phyloP scores from a whole-genome alignment of 2,329 filamentous ascomycete species.

The Aspergillus sp. region DNA sequence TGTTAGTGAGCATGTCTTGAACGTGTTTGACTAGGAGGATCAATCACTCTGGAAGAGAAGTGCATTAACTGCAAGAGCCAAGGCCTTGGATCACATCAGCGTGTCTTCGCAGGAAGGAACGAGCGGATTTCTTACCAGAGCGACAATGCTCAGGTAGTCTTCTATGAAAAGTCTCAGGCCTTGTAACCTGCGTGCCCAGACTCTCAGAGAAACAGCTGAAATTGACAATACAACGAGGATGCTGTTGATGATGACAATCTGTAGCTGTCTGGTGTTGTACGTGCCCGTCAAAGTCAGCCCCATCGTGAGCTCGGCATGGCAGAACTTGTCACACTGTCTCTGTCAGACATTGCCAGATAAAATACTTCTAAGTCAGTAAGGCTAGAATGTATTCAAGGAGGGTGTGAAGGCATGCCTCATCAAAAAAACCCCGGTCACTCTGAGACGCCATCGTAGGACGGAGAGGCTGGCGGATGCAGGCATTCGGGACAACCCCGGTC shows the following conservation, averaged over 20 bases:
- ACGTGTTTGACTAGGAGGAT: too few species aligned
- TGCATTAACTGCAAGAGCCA: constrained; percentile 1
- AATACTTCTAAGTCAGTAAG: too few species aligned
- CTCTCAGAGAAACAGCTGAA: not conserved
- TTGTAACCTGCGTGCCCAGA: not conserved
- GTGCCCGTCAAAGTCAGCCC: not conserved
- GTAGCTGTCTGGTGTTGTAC: constrained; percentile 1
- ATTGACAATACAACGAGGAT: not conserved
- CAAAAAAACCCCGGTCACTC: too few species aligned
- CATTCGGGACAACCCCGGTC: not conserved
- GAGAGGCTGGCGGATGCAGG: not conserved
- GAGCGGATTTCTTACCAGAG: not conserved
- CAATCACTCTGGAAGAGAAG: constrained; percentile 1
- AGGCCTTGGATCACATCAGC: not conserved
- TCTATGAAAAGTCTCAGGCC: not conserved
- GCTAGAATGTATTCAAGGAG: too few species aligned
- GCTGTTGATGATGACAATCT: constrained; percentile 1
- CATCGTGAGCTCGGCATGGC: not conserved
- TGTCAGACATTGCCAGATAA: too few species aligned
- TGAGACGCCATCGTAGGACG: not conserved
- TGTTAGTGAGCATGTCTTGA: not conserved
- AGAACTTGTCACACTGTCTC: too few species aligned
- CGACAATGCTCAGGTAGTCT: not conserved
- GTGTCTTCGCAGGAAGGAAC: not conserved
- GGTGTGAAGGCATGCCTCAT: too few species aligned